A percentile compares a stretch with the other conserved stretches of the same genome.
Conservation (phyloP, 2,329 filamentous ascomycete species). For the Phyllosticta citrichinensis region DNA sequence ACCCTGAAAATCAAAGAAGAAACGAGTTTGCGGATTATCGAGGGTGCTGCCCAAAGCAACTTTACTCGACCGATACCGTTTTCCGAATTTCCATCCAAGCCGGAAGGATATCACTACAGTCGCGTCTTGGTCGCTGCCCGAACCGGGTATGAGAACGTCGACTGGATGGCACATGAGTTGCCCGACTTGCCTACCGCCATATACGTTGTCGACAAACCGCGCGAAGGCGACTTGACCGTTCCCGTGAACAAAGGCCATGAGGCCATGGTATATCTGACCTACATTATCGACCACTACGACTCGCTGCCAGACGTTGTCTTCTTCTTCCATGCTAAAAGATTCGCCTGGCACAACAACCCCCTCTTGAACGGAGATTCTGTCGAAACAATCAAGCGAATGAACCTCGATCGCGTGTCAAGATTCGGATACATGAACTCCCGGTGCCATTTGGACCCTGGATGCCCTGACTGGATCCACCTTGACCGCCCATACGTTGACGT, state of each 20-base stretch:
- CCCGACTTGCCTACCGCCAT: constrained; percentile 38
- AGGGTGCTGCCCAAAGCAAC: neutral
- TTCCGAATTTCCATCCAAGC: constrained; percentile 16
- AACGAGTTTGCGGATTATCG: neutral
- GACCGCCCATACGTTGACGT: constrained; percentile 29
- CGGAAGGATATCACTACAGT: constrained; percentile 41
- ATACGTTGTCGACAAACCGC: constrained; percentile 45
- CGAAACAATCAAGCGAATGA: constrained; percentile 36
- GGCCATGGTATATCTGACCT: constrained; percentile 52
- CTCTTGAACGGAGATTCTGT: constrained; percentile 32
- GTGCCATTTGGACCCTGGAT: constrained; percentile 45
- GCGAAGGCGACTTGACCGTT: constrained; percentile 37
- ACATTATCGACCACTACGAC: constrained; percentile 53
- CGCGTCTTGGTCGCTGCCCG: constrained; percentile 46
- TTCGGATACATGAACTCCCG: constrained; percentile 47
- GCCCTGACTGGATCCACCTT: constrained; percentile 45
- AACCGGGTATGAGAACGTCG: constrained; percentile 40
- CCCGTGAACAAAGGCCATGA: constrained; percentile 53
- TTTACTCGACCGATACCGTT: neutral
- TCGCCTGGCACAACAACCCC: constrained; percentile 49
- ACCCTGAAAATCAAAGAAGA: neutral
- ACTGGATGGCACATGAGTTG: constrained; percentile 45
- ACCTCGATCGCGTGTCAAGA: constrained; percentile 35
- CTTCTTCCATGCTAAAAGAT: constrained; percentile 52
- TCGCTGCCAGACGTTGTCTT: constrained; percentile 47